Base-by-base conservation (phyloP, 768 basidiomycete genomes). In the Strobilomyces confusus region DNA sequence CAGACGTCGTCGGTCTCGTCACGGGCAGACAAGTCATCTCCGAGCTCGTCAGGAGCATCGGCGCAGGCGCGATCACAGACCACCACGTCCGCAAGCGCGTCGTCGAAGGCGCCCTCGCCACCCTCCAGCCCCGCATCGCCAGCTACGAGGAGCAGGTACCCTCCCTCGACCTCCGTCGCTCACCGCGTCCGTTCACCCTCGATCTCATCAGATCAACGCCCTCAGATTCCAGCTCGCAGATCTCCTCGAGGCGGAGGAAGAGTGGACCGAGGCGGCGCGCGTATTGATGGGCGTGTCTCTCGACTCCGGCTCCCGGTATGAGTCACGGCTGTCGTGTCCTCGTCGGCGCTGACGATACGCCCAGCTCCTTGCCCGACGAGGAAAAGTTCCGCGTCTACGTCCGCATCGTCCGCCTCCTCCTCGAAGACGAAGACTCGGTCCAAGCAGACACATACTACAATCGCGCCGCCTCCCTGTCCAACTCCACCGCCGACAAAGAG, bases 371-470 rank as follows among this genome's bases (percentile, higher is more conserved):
- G 29, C 73, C 83, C 6, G 93, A 97, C 69, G 81, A 83, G 55
- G 92, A 95, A 48, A 97, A 93, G 69, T 81, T 99, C 34, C 81
- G 81, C 25, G 80, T 95, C 34, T 97, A 98, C 67, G 85, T 98
- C 54, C 88, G 95, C 53, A 95, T 98, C 58, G 91, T 98, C 48
- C 86, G 97, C 17, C 79, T 98, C 6, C 79, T 97, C 19, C 79
- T 99, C 32, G 95, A 99, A 74, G 94, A 97, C 51, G 94, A 95
- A 67, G 95, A 99, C 65, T 92, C 91, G 5, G 88, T 95, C 2
- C 91, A 94, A 70, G 97, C 97, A n/a, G 95, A 98, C 68, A 91
- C 93, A 2, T 98, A 94, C 72, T 95, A 95, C 70, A 95, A 95
- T 65, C 89, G 97, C 51, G 97, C 97, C 19, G 91, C 93, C 1